Base-by-base conservation (phyloP, 1,139 yeast species). In the Debaryomyces singareniensis region DNA sequence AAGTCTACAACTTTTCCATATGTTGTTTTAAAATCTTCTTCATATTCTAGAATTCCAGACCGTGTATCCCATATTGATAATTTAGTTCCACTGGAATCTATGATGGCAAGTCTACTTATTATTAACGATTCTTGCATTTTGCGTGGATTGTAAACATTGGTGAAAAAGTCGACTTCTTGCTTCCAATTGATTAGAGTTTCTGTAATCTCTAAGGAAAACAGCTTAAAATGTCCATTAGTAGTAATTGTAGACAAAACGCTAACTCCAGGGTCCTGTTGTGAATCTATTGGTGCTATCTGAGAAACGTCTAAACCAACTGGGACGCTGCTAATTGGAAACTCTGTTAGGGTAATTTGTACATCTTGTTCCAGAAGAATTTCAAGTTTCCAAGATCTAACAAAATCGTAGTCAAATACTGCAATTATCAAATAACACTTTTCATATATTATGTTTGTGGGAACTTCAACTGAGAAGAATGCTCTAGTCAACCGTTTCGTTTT, bases 21-120 rank as follows among this genome's bases (percentile, higher is more conserved):
- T 36, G 63, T 69, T 24, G 61, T 63, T 0, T 53, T 49, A 30
- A 54, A 63, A 2, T 36, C 36, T 39, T 75, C 77, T 30, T 63
- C 65, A 44, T 76, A 83, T 47, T 87, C 96, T 30, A 84, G 54
- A 2, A 83, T 74, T 4, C 78, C 74, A 21, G 80, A 66, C 25
- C 67, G 67, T 20, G 78, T 64, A 52, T 87, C 95, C 95, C 95
- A 89, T 13, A 89, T 74, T 2, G 78, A 61, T 28, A 89, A 52
- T 26, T 61, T 62, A 21, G 55, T 55, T 2, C 75, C 72, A 0
- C 61, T 36, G 7, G 63, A 63, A 47, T 75, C 78, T 9, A 83
- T 76, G 9, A 87, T 65, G 2, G 94, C 95, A 29, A 85, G 60
- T 42, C 83, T 85, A 31, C 77, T 72, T 13, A 81, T 73, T 3